phyloP scores from a whole-genome alignment of 495 filamentous ascomycete species.

The Penicillium cosmopolitanum region DNA sequence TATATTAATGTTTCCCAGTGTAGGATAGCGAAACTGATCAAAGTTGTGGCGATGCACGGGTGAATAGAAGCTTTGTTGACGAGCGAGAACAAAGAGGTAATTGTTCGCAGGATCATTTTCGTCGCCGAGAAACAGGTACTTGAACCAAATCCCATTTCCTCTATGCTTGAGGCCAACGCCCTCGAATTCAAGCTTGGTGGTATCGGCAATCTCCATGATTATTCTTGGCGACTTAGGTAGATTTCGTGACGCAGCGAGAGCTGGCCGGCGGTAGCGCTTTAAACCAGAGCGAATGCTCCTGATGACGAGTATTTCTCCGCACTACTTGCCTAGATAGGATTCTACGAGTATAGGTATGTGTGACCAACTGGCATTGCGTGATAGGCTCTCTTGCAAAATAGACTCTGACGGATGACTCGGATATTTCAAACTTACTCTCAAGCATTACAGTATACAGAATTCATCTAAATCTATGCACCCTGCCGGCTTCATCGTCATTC shows the following conservation, averaged over 20 bases:
- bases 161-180: conserved; percentile 13
- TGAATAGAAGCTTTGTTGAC: conserved; percentile 16
- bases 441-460: too few species aligned
- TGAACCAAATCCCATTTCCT: conserved; percentile 15
- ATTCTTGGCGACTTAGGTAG: background rate
- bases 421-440: too few species aligned
- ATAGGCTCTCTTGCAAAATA: too few species aligned
- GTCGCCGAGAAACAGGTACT: conserved; percentile 14
- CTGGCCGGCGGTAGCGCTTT: too few species aligned
- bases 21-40: conserved; percentile 19
- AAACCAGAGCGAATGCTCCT: too few species aligned
- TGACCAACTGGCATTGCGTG: too few species aligned
- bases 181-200: conserved; percentile 3
- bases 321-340: too few species aligned
- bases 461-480: too few species aligned
- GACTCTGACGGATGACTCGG: too few species aligned
- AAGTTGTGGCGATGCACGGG: conserved; percentile 20
- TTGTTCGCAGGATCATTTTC: conserved; percentile 7
- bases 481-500: too few species aligned
- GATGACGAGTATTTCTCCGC: too few species aligned
- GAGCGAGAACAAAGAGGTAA: conserved; percentile 9
- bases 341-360: too few species aligned
- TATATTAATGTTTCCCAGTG: conserved; percentile 6
- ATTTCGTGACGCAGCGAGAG: background rate
- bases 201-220: conserved; percentile 10